Base-by-base conservation (phyloP, 306 rosid genomes). In the Phaseolus lunatus region DNA sequence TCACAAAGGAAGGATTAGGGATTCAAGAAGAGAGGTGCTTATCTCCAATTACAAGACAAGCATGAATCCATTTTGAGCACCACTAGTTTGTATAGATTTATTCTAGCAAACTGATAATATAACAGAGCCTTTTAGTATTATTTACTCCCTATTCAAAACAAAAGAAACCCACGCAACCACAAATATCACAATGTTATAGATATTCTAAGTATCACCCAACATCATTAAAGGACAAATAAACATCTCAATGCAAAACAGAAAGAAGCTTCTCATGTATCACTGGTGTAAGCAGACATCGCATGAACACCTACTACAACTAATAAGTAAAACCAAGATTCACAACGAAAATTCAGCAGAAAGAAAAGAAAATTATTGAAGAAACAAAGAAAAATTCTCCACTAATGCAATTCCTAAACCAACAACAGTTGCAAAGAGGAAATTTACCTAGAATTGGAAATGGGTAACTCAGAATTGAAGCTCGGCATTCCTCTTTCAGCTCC, bases 401-500 rank as follows among this genome's bases (percentile, higher is more conserved):
- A 3, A 61, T 27, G 53, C 43, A 50, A 62, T 43, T 43, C 33
- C 67, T 67, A 56, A 52, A 58, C 72, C 7, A 58, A 67, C 37
- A 67, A 43, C 6, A 56, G 4, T 13, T 39, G 23, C 19, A 24
- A 67, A 68, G 61, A 59, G 57, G 35, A 61, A 58, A 56, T 49
- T 56, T 84, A 84, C 88, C 82, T 19, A 50, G 85, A 27, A 76
- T 67, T 80, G 37, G 76, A 49, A 68, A 77, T 19, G 59, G 85
- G 78, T 22, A 73, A 52, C 68, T 79, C 85, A 41, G 86, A 82
- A 84, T 84, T 75, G 56, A 84, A 84, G 84, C 86, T 82, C 69
- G 86, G 88, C 88, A 87, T 87, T 57, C 78, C 83, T 80, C 81
- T 79, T 76, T 76, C 69, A 11, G 85, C 61, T 72, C 81, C 81